These are phyloP conservation scores for Hydnomerulius pinastri DNA, from an alignment of 768 basidiomycete genomes.

Conservation along the genomic window DNA sequence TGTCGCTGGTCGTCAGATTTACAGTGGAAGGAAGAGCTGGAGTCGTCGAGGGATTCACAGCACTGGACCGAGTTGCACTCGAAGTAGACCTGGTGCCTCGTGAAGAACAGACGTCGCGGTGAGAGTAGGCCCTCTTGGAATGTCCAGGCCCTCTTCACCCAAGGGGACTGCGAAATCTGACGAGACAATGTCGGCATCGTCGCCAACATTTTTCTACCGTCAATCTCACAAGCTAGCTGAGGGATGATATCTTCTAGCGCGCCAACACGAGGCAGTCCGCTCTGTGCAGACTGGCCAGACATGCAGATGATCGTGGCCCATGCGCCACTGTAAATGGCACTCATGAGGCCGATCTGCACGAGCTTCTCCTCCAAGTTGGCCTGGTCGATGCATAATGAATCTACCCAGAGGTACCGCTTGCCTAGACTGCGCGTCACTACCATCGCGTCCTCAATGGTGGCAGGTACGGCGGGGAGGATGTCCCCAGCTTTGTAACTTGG, in stretches of 20 bases:
- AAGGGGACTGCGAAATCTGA: constrained; percentile 10
- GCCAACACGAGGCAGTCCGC: constrained; percentile 18
- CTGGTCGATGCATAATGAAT: constrained; percentile 21
- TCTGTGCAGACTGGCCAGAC: constrained; percentile 3
- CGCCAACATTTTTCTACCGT: constrained; percentile 9
- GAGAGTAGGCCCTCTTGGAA: constrained; percentile 22
- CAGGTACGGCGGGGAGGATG: constrained; percentile 9
- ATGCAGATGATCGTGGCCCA: constrained; percentile 16
- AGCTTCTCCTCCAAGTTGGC: constrained; percentile 6
- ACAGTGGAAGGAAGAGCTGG: constrained; percentile 13
- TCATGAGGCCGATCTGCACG: constrained; percentile 15
- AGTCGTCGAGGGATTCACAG: constrained; percentile 15
- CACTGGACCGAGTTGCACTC: constrained; percentile 14
- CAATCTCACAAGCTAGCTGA: constrained; percentile 7
- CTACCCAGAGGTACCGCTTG: constrained; percentile 18
- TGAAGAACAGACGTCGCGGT: constrained; percentile 18
- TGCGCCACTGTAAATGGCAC: constrained; percentile 15
- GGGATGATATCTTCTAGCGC: constrained; percentile 6
- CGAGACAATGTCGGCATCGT: constrained; percentile 10
- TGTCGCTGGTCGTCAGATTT: constrained; percentile 2
- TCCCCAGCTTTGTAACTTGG: constrained; percentile 10
- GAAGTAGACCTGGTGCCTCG: constrained; percentile 20
- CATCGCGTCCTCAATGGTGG: constrained; percentile 20
- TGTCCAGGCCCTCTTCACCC: constrained; percentile 17
- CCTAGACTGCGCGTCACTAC: constrained; percentile 12